Conservation (phyloP, 306 rosid species). For the Cotoneaster glaucophyllus region DNA sequence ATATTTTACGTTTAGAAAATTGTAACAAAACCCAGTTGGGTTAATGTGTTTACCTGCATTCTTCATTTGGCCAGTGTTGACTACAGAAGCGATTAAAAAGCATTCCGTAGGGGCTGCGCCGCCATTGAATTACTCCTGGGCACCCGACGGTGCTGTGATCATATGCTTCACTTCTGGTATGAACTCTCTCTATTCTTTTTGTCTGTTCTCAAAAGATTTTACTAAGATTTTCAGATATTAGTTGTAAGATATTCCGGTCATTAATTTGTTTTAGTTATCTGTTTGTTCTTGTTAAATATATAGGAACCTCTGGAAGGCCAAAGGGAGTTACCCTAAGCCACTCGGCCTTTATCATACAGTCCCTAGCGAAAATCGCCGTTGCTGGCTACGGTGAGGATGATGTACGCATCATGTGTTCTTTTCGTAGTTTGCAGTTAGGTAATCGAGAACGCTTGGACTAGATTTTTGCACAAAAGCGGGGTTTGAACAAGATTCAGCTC, state of each 20-base stretch:
- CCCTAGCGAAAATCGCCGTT: constrained; percentile 68
- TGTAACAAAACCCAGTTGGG: not conserved
- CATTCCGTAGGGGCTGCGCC: constrained; percentile 18
- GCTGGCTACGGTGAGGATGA: constrained; percentile 80
- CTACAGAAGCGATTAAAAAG: constrained; percentile 50
- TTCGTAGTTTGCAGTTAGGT: not conserved
- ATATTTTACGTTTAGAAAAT: not conserved
- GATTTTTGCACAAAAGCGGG: not conserved
- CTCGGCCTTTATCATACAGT: constrained; percentile 65
- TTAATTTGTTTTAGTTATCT: not conserved
- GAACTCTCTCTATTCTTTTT: constrained; percentile 3
- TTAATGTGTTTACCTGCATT: not conserved
- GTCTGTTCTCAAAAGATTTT: not conserved
- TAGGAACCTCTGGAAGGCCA: constrained; percentile 91
- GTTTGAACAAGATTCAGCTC: not conserved
- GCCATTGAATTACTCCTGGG: constrained; percentile 49
- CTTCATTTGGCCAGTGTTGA: constrained; percentile 35
- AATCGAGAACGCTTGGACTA: not conserved
- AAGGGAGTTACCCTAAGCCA: constrained; percentile 81
- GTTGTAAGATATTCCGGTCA: not conserved
- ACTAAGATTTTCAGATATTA: not conserved
- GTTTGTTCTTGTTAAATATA: constrained; percentile 14
- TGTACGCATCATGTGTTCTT: constrained; percentile 41
- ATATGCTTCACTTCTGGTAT: constrained; percentile 92
- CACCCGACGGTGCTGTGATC: constrained; percentile 53